phyloP scores from a whole-genome alignment of 2,329 filamentous ascomycete genomes.

The Penicillium sp. region DNA sequence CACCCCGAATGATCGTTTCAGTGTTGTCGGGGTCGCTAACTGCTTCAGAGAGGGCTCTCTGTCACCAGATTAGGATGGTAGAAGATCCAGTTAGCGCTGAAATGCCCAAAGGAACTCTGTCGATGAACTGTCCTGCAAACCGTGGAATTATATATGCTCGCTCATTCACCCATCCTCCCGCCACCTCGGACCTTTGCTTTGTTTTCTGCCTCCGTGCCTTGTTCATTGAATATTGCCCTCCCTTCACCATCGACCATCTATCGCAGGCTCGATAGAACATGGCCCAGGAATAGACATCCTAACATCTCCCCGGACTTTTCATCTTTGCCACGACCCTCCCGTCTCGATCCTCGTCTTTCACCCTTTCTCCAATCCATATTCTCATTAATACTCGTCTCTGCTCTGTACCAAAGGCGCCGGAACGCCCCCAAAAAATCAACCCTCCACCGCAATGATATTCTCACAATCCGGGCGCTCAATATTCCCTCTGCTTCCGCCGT shows the following conservation, averaged over 20 bases:
- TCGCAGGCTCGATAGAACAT: background rate
- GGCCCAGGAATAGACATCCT: background rate
- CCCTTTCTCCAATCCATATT: slow-evolving; percentile 1
- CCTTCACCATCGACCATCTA: background rate
- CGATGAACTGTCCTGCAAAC: no score
- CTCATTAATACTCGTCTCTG: no score
- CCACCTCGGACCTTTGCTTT: no score
- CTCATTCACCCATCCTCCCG: no score
- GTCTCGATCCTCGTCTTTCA: background rate
- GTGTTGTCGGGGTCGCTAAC: slow-evolving; percentile 6
- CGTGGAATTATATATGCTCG: no score
- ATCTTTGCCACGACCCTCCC: no score
- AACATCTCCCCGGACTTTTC: background rate
- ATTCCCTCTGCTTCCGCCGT: slow-evolving; percentile 42
- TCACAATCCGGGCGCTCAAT: slow-evolving; percentile 32
- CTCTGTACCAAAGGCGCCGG: no score
- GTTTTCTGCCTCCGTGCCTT: background rate
- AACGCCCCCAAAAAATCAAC: no score
- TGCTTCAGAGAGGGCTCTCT: slow-evolving; percentile 16
- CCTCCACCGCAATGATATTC: slow-evolving; percentile 33
- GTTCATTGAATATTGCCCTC: background rate
- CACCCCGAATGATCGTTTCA: slow-evolving; percentile 16
- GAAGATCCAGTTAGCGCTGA: slow-evolving; percentile 15
- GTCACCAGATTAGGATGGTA: slow-evolving; percentile 6
- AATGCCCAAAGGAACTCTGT: slow-evolving; percentile 4